phyloP scores from a whole-genome alignment of 106 monocot species.

The Agapanthus africanus region DNA sequence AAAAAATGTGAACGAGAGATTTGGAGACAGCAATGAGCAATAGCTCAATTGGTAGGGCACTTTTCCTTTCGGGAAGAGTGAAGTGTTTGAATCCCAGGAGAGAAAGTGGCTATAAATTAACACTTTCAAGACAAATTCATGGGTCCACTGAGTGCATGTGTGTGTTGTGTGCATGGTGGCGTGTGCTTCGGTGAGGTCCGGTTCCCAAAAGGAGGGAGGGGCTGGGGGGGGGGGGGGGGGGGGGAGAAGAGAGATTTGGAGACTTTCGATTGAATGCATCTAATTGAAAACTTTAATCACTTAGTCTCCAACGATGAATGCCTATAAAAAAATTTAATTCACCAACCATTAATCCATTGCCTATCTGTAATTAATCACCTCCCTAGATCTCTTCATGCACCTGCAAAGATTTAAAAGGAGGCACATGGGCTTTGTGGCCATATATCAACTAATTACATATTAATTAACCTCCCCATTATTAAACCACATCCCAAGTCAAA shows the following conservation, averaged over 20 bases:
- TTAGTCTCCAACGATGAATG: background rate
- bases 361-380: conserved; percentile 7
- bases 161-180: too few species aligned
- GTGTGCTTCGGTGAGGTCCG: too few species aligned
- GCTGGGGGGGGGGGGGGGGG: too few species aligned
- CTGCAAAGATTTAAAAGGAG: conserved; percentile 1
- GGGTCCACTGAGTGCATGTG: too few species aligned
- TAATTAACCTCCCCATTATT: background rate
- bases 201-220: too few species aligned
- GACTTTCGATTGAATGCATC: background rate
- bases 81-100: too few species aligned
- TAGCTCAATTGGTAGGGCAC: too few species aligned
- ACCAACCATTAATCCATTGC: conserved; percentile 15
- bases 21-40: too few species aligned
- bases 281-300: background rate
- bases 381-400: background rate
- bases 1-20: background rate
- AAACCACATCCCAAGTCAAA: conserved; percentile 17
- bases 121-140: too few species aligned
- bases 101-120: too few species aligned
- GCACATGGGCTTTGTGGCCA: background rate
- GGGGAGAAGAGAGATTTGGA: too few species aligned
- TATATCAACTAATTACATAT: conserved; percentile 2
- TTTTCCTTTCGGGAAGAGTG: too few species aligned
- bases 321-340: background rate